Percentiles rank a stretch among this genome's conserved stretches.
Evolutionary conservation across 2,329 filamentous ascomycete genomes (phyloP).

Genomic region (Septoria petroselini): DNA sequence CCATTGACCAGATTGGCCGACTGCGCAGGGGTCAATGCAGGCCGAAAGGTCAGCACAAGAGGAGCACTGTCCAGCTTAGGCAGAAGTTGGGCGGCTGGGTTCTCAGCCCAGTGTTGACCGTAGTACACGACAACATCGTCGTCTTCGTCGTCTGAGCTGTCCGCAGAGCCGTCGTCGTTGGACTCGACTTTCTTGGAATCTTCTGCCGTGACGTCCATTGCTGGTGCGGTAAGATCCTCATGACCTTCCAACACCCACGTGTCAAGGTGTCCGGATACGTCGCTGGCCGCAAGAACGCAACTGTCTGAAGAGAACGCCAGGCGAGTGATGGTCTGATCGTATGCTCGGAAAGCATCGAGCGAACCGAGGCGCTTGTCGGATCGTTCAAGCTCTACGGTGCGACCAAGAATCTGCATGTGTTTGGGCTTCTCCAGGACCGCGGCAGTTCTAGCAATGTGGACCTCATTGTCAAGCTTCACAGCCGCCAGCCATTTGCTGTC

Average conservation of each 20-base stretch:
- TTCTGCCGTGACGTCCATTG: slow-evolving; percentile 38
- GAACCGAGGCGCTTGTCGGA: slow-evolving; percentile 24
- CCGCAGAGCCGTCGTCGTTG: slow-evolving; percentile 34
- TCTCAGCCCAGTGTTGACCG: slow-evolving; percentile 70
- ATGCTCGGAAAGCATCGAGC: slow-evolving; percentile 57
- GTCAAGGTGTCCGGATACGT: slow-evolving; percentile 81
- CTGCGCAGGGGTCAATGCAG: slow-evolving; percentile 22
- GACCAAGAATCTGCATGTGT: slow-evolving; percentile 39
- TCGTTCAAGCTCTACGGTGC: slow-evolving; percentile 42
- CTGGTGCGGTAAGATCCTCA: slow-evolving; percentile 48
- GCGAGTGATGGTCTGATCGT: slow-evolving; percentile 72
- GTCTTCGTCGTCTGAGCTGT: slow-evolving; percentile 43
- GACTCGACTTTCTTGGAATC: slow-evolving; percentile 29
- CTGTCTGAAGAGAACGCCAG: slow-evolving; percentile 77
- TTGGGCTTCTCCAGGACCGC: slow-evolving; percentile 42
- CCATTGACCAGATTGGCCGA: slow-evolving; percentile 40
- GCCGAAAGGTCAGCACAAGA: slow-evolving; percentile 49
- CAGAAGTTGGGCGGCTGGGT: slow-evolving; percentile 56
- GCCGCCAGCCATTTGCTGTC: slow-evolving; percentile 67
- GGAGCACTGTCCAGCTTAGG: slow-evolving; percentile 47
- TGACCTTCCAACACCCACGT: slow-evolving; percentile 71
- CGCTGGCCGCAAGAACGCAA: slow-evolving; percentile 71
- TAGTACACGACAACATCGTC: slow-evolving; percentile 53
- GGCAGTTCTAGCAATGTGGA: slow-evolving; percentile 49
- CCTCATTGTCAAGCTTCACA: slow-evolving; percentile 45